Evolutionary conservation across 2,329 filamentous ascomycete genomes (phyloP).

Genomic region (Colletotrichum sidae): DNA sequence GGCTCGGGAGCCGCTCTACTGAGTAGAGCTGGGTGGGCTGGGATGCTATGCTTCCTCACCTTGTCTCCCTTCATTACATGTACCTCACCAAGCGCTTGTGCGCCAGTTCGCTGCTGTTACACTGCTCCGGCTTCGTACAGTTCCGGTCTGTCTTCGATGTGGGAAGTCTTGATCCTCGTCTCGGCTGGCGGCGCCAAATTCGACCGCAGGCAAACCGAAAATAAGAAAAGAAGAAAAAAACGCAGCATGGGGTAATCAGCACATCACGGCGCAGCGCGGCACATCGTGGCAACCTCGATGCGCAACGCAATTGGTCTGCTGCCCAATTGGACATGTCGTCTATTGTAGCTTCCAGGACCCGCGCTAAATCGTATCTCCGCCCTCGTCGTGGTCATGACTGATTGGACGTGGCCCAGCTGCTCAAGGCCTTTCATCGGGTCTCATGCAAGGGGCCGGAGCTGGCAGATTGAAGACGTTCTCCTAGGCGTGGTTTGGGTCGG

Average conservation of each 20-base stretch:
- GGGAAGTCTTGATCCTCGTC: slow-evolving; percentile 1
- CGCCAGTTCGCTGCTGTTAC: no score
- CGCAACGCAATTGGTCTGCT: slow-evolving; percentile 8
- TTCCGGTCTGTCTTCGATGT: no score
- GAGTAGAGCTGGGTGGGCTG: slow-evolving; percentile 10
- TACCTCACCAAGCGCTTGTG: no score
- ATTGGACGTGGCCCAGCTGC: slow-evolving; percentile 23
- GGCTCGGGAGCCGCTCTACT: slow-evolving; percentile 19
- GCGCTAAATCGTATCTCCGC: slow-evolving; percentile 31
- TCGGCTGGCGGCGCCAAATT: neutral
- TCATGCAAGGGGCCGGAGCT: slow-evolving; percentile 24
- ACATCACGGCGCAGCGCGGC: slow-evolving; percentile 1
- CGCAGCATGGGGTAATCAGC: slow-evolving; percentile 19
- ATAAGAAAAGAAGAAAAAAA: slow-evolving; percentile 1
- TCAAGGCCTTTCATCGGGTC: slow-evolving; percentile 26
- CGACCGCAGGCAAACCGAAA: neutral
- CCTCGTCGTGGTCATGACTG: slow-evolving; percentile 28
- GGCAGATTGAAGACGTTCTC: slow-evolving; percentile 1
- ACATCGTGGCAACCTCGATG: neutral
- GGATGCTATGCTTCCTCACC: slow-evolving; percentile 8
- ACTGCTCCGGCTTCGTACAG: no score
- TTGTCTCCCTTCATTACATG: no score
- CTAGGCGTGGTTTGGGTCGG: neutral
- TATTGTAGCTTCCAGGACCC: slow-evolving; percentile 10
- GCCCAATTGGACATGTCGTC: slow-evolving; percentile 34